phyloP scores from a whole-genome alignment of 2,329 filamentous ascomycete species.

The Beauveria varroae region DNA sequence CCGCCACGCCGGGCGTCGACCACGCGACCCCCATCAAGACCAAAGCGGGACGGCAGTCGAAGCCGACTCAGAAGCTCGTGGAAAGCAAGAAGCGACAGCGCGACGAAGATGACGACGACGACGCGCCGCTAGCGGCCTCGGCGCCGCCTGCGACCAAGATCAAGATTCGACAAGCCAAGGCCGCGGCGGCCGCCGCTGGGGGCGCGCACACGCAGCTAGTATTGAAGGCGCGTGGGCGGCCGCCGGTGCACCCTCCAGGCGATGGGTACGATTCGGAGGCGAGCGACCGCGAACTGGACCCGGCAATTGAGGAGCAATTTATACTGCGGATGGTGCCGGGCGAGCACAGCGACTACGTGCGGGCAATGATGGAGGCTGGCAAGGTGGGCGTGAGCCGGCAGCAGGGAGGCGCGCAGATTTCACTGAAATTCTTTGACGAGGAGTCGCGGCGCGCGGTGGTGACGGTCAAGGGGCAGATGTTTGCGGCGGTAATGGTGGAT shows the following conservation, averaged over 20 bases:
- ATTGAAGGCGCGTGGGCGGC: conserved; percentile 59
- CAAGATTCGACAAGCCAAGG: conserved; percentile 40
- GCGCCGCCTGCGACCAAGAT: conserved; percentile 41
- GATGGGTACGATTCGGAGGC: conserved; percentile 96
- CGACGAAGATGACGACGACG: conserved; percentile 45
- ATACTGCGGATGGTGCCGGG: conserved; percentile 83
- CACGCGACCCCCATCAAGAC: conserved; percentile 36
- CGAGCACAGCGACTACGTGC: conserved; percentile 76
- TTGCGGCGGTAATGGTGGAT: conserved; percentile 74
- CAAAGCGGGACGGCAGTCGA: conserved; percentile 52
- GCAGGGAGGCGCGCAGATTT: conserved; percentile 67
- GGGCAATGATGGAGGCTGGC: conserved; percentile 65
- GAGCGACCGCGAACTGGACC: conserved; percentile 81
- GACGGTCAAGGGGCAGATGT: conserved; percentile 60
- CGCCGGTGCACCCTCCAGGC: conserved; percentile 63
- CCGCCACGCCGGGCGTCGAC: conserved; percentile 26
- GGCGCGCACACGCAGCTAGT: conserved; percentile 30
- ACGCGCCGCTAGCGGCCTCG: conserved; percentile 23
- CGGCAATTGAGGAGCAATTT: conserved; percentile 82
- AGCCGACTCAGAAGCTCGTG: conserved; percentile 49
- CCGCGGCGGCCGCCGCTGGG: conserved; percentile 17
- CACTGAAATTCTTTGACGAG: conserved; percentile 69
- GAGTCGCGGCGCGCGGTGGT: conserved; percentile 69
- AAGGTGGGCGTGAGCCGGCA: conserved; percentile 60
- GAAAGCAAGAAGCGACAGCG: conserved; percentile 55